These are phyloP conservation scores for Senna tora DNA, from an alignment of 306 rosid species.

Conservation along the genomic window DNA sequence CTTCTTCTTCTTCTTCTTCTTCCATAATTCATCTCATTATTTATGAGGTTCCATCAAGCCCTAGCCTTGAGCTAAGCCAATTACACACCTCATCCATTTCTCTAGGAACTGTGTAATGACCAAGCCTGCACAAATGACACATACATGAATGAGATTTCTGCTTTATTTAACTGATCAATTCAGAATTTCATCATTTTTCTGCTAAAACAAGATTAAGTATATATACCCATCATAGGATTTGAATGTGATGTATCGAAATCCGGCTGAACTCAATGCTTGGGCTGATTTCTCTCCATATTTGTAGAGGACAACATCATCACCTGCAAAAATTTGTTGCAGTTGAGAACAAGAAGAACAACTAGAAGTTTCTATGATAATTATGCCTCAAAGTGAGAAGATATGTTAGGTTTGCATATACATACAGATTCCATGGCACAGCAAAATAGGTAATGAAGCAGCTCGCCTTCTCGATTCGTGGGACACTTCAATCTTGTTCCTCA, in stretches of 20 bases:
- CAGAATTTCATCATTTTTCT: background rate
- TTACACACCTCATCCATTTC: constrained; percentile 95
- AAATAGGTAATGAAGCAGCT: constrained; percentile 80
- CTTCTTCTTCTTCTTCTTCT: too few relatives aligned
- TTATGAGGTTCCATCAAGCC: constrained; percentile 66
- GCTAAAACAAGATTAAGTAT: constrained; percentile 4
- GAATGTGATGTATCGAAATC: constrained; percentile 71
- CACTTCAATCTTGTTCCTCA: constrained; percentile 83
- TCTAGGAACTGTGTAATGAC: constrained; percentile 93
- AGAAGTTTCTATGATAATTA: background rate
- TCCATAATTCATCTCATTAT: constrained; percentile 31
- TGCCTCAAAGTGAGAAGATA: constrained; percentile 7
- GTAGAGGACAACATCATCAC: constrained; percentile 74
- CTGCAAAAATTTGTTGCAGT: constrained; percentile 41
- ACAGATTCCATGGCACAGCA: constrained; percentile 84
- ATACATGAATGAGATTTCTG: constrained; percentile 19
- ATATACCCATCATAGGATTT: constrained; percentile 94
- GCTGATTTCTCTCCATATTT: constrained; percentile 86
- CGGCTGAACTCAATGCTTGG: constrained; percentile 69
- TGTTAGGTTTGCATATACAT: constrained; percentile 44
- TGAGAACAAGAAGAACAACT: background rate
- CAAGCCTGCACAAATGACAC: constrained; percentile 64
- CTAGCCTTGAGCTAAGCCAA: constrained; percentile 84
- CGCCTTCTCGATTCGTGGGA: constrained; percentile 87
- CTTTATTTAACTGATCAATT: background rate